Evolutionary conservation across 225 moss, liverwort and hornwort species (phyloP).

Genomic region (Physcomitrium patens): DNA sequence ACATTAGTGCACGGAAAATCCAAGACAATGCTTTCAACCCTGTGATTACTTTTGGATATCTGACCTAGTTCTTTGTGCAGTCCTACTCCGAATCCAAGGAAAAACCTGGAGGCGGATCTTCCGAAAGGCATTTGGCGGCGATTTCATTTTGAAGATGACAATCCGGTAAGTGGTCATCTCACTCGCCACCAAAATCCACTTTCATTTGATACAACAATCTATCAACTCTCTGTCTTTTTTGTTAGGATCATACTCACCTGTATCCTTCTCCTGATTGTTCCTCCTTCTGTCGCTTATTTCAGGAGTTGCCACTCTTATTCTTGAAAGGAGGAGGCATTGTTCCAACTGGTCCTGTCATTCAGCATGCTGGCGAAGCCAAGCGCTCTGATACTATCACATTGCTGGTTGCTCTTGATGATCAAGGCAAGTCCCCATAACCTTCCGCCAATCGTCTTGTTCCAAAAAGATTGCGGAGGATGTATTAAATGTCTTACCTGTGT

Average conservation of each 20-base stretch:
- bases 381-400: slow-evolving; percentile 67
- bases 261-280: slow-evolving; percentile 19
- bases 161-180: slow-evolving; percentile 44
- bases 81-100: slow-evolving; percentile 40
- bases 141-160: slow-evolving; percentile 86
- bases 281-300: slow-evolving; percentile 6
- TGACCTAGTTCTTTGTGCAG: slow-evolving; percentile 43
- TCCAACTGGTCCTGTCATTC: slow-evolving; percentile 76
- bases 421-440: slow-evolving; percentile 36
- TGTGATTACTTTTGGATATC: neutral
- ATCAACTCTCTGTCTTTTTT: too few relatives aligned
- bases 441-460: too few relatives aligned
- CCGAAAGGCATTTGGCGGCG: slow-evolving; percentile 88
- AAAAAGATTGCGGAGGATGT: too few relatives aligned
- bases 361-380: slow-evolving; percentile 64
- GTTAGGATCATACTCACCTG: too few relatives aligned
- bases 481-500: neutral
- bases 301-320: slow-evolving; percentile 90
- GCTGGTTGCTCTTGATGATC: slow-evolving; percentile 69
- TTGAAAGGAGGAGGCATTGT: slow-evolving; percentile 86
- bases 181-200: too few relatives aligned
- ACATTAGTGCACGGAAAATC: neutral
- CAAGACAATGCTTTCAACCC: too few relatives aligned
- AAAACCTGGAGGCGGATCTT: slow-evolving; percentile 47
- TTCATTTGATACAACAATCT: too few relatives aligned